Base-by-base conservation (phyloP, 2,329 filamentous ascomycete genomes). In the Aureobasidium sp. region DNA sequence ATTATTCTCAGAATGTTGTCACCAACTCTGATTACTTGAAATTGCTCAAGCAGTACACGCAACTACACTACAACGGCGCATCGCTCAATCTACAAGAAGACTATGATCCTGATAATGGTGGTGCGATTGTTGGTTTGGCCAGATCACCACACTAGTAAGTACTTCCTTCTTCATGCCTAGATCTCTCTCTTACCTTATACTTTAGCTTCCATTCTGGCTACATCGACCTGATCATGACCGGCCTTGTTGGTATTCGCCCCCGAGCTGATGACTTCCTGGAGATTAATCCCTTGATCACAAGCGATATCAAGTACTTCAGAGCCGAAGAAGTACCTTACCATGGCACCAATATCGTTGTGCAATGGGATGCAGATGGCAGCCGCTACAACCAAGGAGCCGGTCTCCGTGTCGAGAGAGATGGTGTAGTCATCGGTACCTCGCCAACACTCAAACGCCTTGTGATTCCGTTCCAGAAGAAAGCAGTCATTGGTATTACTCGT, bases 121-220 rank as follows among this genome's bases (percentile, higher is more conserved):
- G 69, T 0, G 74, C 74, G 0, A 75, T 78, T 30, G 76, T 78
- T 2, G 76, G 75, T 0, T 70, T 78, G 5, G 70, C 73, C 34
- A 73, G 76, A 7, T 76, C 73, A 1, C 75, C 72, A 13, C 76
- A 78, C 59, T 78, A 78, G 21, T 21, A 21, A 21, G 21, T 21
- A 1, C 21, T 21, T 21, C 21, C 21, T 21, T 21, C 1, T 21
- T 21, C 21, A 21, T 21, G 21, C 21, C 21, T 21, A 21, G 21
- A 21, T 21, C 21, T 21, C 21, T 21, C 21, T 21, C 1, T 21
- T 21, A 1, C 1, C 21, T 21, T 21, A 21, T 21, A 1, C 1
- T 21, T 21, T 21, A 21, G 21, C 66, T 78, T 78, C 68, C 76
- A 78, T 67, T 78, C 76, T 1, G 75, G 76, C 1, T 78, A 73